Percentiles rank a stretch among this genome's conserved stretches.
Conservation (phyloP, 1,284 basidiomycete species). For the Papiliotrema nemorosa region DNA sequence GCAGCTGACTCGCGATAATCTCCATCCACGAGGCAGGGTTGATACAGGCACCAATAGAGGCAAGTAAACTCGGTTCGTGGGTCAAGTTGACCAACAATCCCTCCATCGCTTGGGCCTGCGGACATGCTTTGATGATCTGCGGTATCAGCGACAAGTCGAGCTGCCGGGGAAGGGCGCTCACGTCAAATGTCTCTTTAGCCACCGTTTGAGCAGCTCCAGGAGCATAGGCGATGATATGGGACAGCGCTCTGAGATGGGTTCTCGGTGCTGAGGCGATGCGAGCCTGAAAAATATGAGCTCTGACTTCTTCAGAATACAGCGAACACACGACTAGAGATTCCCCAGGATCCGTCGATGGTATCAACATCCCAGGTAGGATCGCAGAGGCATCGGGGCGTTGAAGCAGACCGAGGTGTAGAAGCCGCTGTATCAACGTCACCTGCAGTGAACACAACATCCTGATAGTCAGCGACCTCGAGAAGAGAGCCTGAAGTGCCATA, state of each 20-base stretch:
- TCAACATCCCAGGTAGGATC: conserved; percentile 16
- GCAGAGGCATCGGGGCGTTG: conserved; percentile 14
- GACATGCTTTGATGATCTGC: conserved; percentile 22
- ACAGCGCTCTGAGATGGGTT: conserved; percentile 31
- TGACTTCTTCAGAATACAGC: too few relatives aligned
- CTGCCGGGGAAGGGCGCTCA: conserved; percentile 7
- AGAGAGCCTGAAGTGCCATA: conserved; percentile 6
- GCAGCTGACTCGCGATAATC: conserved; percentile 19
- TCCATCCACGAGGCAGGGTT: conserved; percentile 21
- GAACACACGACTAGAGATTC: conserved; percentile 24
- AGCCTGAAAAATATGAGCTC: conserved; percentile 13
- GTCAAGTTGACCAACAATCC: conserved; percentile 33
- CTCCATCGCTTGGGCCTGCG: conserved; percentile 26
- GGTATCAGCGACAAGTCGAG: too few relatives aligned
- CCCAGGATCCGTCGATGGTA: conserved; percentile 7
- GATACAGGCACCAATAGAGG: conserved; percentile 16
- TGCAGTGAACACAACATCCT: conserved; percentile 27
- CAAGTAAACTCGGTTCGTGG: conserved; percentile 25
- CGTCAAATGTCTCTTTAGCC: conserved; percentile 24
- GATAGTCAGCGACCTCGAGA: neutral
- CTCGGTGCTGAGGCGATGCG: conserved; percentile 21
- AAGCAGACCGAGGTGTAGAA: conserved; percentile 27
- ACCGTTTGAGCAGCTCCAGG: conserved; percentile 25
- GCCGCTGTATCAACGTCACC: conserved; percentile 23
- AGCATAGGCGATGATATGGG: conserved; percentile 24